A percentile compares a stretch with the other conserved stretches of the same genome.
These are phyloP conservation scores for Dothideomycetes sp. DNA, from an alignment of 2,329 filamentous ascomycete genomes.

Conservation along the genomic window DNA sequence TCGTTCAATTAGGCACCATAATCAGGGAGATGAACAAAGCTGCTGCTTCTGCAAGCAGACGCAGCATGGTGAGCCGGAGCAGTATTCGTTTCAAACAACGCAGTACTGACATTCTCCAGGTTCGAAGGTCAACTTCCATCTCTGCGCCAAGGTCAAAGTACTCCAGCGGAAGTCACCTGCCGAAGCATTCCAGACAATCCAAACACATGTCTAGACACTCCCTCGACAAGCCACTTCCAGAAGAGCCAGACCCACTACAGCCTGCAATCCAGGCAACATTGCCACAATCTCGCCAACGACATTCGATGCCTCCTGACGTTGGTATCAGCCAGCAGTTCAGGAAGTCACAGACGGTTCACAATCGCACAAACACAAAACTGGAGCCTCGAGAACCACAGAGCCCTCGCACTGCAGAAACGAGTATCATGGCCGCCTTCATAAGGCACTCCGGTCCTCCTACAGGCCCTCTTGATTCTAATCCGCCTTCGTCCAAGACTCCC, in stretches of 20 bases:
- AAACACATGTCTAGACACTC: background rate
- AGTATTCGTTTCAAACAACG: too few species aligned
- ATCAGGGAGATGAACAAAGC: conserved; percentile 78
- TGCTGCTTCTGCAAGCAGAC: conserved; percentile 71
- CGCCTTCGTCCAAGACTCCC: too few species aligned
- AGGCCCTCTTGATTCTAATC: too few species aligned
- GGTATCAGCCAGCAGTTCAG: too few species aligned
- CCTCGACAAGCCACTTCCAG: conserved; percentile 17
- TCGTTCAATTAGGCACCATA: conserved; percentile 64
- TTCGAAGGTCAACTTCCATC: background rate
- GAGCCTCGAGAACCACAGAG: conserved; percentile 3
- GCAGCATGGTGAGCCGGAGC: conserved; percentile 62
- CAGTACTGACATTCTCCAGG: too few species aligned
- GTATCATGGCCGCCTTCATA: conserved; percentile 3
- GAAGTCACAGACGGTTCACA: too few species aligned
- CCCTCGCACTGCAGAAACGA: conserved; percentile 1
- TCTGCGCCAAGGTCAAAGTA: background rate
- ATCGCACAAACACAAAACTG: conserved; percentile 2
- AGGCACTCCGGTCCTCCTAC: background rate
- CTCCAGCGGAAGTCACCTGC: background rate
- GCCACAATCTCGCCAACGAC: conserved; percentile 2
- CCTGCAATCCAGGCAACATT: conserved; percentile 10
- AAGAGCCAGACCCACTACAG: conserved; percentile 12
- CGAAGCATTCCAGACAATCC: background rate
- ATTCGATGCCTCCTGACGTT: conserved; percentile 9